Base-by-base conservation (phyloP, 495 filamentous ascomycete species). In the Xeromyces bisporus region DNA sequence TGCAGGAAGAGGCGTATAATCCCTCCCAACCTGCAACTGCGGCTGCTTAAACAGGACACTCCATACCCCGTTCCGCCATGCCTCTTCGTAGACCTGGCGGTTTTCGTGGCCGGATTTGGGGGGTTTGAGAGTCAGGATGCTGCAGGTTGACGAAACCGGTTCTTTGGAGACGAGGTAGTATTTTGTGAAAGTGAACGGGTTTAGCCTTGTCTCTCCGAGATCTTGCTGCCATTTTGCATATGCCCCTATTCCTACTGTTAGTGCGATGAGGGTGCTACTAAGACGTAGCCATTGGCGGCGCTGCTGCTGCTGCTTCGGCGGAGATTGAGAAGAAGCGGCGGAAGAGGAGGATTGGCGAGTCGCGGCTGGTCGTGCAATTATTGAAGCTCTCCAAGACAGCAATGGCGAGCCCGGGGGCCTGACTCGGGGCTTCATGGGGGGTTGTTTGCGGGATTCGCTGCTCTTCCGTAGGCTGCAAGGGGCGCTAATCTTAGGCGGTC, bases 31-130 rank as follows among this genome's bases (percentile, higher is more conserved):
- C 46, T 92, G 83, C 31, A 94, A 42, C 45, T 91, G 73, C 6
- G 89, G 89, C 51, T 97, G 87, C 50, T 92, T 93, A 43, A 93
- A 64, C 64, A 93, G 80, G 10, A 94, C 75, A 36, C 76, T 82
- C 75, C 83, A 86, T 23, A 89, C 58, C 1, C 78, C 80, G 4
- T 60, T 60, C 29, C 51, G 50, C 66, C 69, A 75, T 33, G 55
- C 57, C 20, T 62, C 49, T 18, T 60, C 55, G 44, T 68, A 66
- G 24, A 58, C 56, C 7, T 53, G 51, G 31, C 41, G 44, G 28
- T 59, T 62, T 27, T 46, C 37, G 31, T 44, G 57, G 34, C 34
- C 56, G 28, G 39, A 42, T 35, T 35, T 53, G 36, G 50, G 56
- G 27, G 64, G 68, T 23, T 64, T 54, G 7, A 92, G 57, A 1